Base-by-base conservation (phyloP, 352 stramenopile species). In the Saprolegnia diclina region DNA sequence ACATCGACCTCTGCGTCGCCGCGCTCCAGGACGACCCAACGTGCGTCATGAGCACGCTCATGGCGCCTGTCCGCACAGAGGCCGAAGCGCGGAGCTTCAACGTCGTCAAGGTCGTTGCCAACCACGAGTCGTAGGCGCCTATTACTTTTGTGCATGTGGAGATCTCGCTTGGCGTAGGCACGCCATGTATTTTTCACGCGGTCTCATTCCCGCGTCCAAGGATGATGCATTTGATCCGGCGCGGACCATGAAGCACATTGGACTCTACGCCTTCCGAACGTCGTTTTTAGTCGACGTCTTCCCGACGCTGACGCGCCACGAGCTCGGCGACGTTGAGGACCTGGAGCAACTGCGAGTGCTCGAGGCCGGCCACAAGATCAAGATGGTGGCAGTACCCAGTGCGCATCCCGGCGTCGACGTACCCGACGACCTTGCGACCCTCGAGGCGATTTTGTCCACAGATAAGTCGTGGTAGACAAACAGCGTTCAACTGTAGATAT, bases 291-390 rank as follows among this genome's bases (percentile, higher is more conserved):
- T 90, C 11, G 70, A 85, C 40, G 46, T 54, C 18, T 93, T 90
- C 69, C 81, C 81, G 42, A 78, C 73, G 13, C 77, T 95, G 62
- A 55, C 59, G 21, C 90, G 79, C 19, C 38, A 73, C 6, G n/a
- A n/a, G n/a, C 74, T 92, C 3, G 83, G 93, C 67, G 66, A 78
- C 14, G 74, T 67, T 46, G 85, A 95, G 72, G 87, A 92, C 65
- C 80, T 95, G 21, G 85, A 95, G 76, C 85, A 95, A 46, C 71
- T 95, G 9, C 83, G 87, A n/a, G 82, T 92, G 54, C 73, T 95
- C n/a, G 89, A 82, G 22, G 79, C 82, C 26, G 87, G 87, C 0
- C 76, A 88, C 73, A 79, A 77, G 56, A 94, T 94, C 73, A 79
- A 82, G 55, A 67, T 92, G 45, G 79, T 90, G 5, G 61, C 75